Conservation (phyloP, 2,329 filamentous ascomycete genomes). For the Knufia petricola region DNA sequence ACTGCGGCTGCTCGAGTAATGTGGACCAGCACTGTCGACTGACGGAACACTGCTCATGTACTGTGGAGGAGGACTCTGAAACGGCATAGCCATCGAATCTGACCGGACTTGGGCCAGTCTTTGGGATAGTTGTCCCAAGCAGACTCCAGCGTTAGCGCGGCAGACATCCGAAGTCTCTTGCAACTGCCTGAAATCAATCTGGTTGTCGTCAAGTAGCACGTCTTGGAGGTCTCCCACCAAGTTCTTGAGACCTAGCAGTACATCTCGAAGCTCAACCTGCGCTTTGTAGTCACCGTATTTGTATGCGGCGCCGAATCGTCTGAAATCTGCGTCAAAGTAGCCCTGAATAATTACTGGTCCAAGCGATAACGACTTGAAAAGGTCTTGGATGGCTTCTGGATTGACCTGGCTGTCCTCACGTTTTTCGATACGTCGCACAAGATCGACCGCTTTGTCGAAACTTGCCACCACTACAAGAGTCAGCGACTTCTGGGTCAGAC, state of each 20-base stretch:
- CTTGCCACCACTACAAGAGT: constrained; percentile 25
- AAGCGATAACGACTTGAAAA: constrained; percentile 29
- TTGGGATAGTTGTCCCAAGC: constrained; percentile 30
- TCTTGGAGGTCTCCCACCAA: constrained; percentile 28
- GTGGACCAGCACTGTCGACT: constrained; percentile 12
- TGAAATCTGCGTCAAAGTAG: constrained; percentile 29
- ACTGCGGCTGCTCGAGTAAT: constrained; percentile 18
- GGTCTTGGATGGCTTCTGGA: constrained; percentile 19
- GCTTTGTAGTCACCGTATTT: constrained; percentile 30
- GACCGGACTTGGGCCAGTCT: constrained; percentile 20
- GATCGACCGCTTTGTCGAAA: constrained; percentile 26
- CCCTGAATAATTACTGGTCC: constrained; percentile 29
- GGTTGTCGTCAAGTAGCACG: constrained; percentile 26
- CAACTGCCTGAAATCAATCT: constrained; percentile 27
- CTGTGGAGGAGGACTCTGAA: background rate
- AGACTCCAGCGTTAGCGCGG: constrained; percentile 28
- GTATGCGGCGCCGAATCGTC: constrained; percentile 29
- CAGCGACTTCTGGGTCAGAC: background rate
- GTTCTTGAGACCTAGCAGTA: constrained; percentile 31
- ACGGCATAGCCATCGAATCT: background rate
- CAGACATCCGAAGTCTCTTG: constrained; percentile 30
- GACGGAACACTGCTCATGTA: background rate
- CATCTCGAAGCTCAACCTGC: constrained; percentile 32
- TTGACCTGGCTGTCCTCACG: constrained; percentile 16
- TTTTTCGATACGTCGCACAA: constrained; percentile 25